phyloP scores from a whole-genome alignment of 2,329 filamentous ascomycete species.

The Calonectria multiphialidica region DNA sequence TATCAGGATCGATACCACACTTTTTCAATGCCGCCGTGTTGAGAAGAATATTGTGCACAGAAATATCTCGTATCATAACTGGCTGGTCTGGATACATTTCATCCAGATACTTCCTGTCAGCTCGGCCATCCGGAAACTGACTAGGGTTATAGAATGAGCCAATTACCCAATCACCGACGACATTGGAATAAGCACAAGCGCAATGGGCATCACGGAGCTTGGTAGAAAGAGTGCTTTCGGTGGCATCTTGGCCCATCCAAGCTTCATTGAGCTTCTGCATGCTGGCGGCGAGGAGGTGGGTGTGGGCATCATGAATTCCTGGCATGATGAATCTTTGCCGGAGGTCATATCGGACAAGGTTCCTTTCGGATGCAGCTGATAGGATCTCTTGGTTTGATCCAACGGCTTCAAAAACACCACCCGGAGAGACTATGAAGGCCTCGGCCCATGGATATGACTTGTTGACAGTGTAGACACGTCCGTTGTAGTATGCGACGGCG shows the following conservation, averaged over 20 bases:
- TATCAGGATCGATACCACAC: not conserved
- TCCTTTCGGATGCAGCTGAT: not conserved
- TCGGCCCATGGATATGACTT: not conserved
- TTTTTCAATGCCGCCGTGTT: not conserved
- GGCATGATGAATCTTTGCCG: not conserved
- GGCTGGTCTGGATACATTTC: not conserved
- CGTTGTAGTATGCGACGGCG: not conserved
- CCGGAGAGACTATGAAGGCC: not conserved
- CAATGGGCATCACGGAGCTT: not conserved
- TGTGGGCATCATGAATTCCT: not conserved
- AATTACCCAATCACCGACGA: not conserved
- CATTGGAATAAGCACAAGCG: not conserved
- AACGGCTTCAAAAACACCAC: not conserved
- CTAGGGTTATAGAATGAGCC: not conserved
- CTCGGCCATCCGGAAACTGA: not conserved
- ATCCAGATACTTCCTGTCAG: not conserved
- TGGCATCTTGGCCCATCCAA: not conserved
- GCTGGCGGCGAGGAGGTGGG: not conserved
- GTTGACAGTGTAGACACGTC: not conserved
- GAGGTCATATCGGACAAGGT: not conserved
- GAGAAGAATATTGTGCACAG: not conserved
- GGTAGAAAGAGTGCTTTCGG: not conserved
- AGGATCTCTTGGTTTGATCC: not conserved
- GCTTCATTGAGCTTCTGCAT: not conserved
- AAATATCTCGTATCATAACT: not conserved